phyloP scores from a whole-genome alignment of 164 flowering plant genomes.

The Litsea cubeba region DNA sequence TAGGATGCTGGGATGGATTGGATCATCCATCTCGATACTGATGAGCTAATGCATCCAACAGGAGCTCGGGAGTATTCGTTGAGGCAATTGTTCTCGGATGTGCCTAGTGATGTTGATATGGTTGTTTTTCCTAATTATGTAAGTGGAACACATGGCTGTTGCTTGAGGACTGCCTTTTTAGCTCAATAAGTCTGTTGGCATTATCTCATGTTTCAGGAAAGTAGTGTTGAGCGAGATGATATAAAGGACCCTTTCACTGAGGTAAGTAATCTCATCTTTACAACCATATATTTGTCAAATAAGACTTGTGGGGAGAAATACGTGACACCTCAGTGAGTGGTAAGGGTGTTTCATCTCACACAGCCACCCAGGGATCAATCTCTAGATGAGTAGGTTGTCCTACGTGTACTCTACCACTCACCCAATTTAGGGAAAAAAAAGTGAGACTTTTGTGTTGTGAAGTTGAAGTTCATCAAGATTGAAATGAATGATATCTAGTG shows the following conservation, averaged over 20 bases:
- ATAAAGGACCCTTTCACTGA: constrained; percentile 88
- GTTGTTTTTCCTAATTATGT: constrained; percentile 98
- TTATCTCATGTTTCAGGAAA: constrained; percentile 54
- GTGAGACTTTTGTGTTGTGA: too few species aligned
- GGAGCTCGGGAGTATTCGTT: constrained; percentile 85
- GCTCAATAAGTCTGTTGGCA: neutral
- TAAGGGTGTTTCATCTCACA: too few species aligned
- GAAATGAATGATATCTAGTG: too few species aligned
- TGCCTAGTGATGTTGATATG: constrained; percentile 83
- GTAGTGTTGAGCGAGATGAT: constrained; percentile 81
- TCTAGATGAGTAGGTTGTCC: too few species aligned
- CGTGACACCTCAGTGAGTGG: too few species aligned
- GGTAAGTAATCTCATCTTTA: constrained; percentile 33
- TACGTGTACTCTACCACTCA: too few species aligned
- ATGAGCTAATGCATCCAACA: constrained; percentile 88
- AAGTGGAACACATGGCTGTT: constrained; percentile 24
- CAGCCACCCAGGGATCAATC: too few species aligned
- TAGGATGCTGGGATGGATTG: constrained; percentile 90
- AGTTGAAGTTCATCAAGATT: too few species aligned
- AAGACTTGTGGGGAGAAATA: neutral
- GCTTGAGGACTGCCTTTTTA: neutral
- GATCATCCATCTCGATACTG: constrained; percentile 97
- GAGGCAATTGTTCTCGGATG: constrained; percentile 68
- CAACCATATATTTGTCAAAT: neutral
- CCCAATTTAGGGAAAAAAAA: too few species aligned